These are phyloP conservation scores for Schoenoplectus tabernaemontani DNA, from an alignment of 202 grass and related monocot species.

Conservation along the genomic window DNA sequence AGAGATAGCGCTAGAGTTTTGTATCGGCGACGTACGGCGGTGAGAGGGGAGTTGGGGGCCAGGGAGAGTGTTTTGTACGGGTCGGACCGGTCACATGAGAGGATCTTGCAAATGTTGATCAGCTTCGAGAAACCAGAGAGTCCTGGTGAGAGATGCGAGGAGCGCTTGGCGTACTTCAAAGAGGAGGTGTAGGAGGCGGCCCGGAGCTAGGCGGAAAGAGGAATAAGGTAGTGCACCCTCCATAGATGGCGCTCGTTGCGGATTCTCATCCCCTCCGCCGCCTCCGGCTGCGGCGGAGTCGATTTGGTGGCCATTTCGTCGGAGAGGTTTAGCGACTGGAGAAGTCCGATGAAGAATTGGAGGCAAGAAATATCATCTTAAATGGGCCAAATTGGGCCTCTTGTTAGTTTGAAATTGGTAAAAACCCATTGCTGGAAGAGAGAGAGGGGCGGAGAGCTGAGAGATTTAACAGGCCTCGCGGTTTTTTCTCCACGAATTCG, in stretches of 20 bases:
- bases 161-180: conserved; percentile 56
- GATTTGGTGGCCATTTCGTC: conserved; percentile 1
- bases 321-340: not conserved
- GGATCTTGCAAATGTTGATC: conserved; percentile 45
- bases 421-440: no score
- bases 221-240: not conserved
- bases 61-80: conserved; percentile 48
- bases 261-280: conserved; percentile 5
- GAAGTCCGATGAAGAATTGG: not conserved
- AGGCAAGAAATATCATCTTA: not conserved
- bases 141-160: conserved; percentile 30
- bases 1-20: conserved; percentile 59
- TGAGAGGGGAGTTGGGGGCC: not conserved
- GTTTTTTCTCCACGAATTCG: not conserved
- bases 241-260: not conserved
- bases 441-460: not conserved
- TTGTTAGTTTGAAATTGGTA: no score
- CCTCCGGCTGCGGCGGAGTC: not conserved
- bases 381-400: conserved; percentile 27
- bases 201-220: conserved; percentile 12
- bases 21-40: conserved; percentile 50
- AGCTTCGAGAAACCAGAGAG: conserved; percentile 27
- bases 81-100: conserved; percentile 43
- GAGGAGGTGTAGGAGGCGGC: conserved; percentile 34
- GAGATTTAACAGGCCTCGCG: not conserved